Percentiles rank a stretch among this genome's conserved stretches.
Conservation (phyloP, 2,329 filamentous ascomycete genomes). For the Exophiala viscosa region DNA sequence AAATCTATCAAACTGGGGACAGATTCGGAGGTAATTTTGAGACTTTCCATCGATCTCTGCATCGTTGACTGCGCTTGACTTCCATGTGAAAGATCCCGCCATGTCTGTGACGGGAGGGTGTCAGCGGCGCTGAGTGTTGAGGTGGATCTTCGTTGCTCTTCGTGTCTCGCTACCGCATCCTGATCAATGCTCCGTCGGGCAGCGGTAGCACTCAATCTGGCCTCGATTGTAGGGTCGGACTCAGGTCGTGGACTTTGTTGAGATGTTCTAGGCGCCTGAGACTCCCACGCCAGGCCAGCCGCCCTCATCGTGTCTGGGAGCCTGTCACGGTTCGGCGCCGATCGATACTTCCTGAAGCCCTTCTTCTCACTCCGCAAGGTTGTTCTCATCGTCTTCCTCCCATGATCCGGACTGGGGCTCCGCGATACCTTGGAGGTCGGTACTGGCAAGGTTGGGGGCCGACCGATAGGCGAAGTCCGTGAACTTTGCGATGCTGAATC, state of each 20-base stretch:
- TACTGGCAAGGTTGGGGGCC: constrained; percentile 33
- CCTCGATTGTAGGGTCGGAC: constrained; percentile 27
- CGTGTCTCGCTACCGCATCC: constrained; percentile 18
- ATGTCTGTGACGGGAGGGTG: constrained; percentile 3
- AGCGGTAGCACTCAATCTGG: constrained; percentile 27
- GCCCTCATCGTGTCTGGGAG: constrained; percentile 60
- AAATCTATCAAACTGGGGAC: constrained; percentile 21
- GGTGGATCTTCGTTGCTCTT: constrained; percentile 21
- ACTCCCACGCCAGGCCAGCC: constrained; percentile 60
- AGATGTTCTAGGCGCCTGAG: constrained; percentile 26
- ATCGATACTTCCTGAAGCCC: constrained; percentile 46
- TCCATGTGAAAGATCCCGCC: constrained; percentile 13
- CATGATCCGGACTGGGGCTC: constrained; percentile 56
- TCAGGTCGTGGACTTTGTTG: constrained; percentile 16
- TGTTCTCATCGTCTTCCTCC: constrained; percentile 56
- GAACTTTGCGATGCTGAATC: constrained; percentile 7
- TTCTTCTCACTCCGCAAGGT: constrained; percentile 50
- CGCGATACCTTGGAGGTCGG: constrained; percentile 47
- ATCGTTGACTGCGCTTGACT: constrained; percentile 8
- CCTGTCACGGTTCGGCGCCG: constrained; percentile 42
- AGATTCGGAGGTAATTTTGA: constrained; percentile 16
- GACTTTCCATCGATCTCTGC: constrained; percentile 20
- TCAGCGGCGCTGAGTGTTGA: constrained; percentile 17
- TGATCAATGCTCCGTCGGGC: constrained; percentile 28
- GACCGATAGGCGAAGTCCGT: constrained; percentile 25